Base-by-base conservation (phyloP, 495 filamentous ascomycete genomes). In the Aspergillus hancockii region DNA sequence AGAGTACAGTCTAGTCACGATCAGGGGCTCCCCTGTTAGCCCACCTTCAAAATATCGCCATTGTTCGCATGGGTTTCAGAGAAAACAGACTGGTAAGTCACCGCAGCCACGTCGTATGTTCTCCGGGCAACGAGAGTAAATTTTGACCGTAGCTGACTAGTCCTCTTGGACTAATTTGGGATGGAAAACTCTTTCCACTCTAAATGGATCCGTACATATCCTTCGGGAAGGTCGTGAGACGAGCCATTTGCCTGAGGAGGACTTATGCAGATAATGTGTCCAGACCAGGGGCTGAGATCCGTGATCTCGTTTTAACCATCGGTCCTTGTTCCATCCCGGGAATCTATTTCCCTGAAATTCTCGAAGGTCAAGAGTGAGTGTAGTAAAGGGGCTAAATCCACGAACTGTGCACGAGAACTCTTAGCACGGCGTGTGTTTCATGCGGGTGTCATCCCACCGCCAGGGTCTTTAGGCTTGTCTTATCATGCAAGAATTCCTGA, bases 401-500 rank as follows among this genome's bases (percentile, higher is more conserved):
- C 55, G 50, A 58, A 59, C 59, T 57, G 49, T 59, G 46, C 38
- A 4, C 47, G 31, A 56, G 38, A 31, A 52, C 49, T 55, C 51
- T 49, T 52, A 28, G 31, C 52, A 57, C 57, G 50, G 30, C 23
- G 54, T 50, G 25, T 25, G 51, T 54, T 60, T 52, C 46, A 58
- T 60, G 60, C 60, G 63, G 52, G 38, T 60, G 54, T 58, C 57
- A 55, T 21, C 56, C 30, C 21, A 25, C 25, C 16, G 28, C 45
- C 22, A 38, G 40, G 43, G 38, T 54, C 18, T 9, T 53, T 57
- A 30, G 54, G 19, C 60, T 55, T 36, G 60, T 32, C 60, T 55
- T 36, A 55, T 32, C 46, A 38, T 54, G 50, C 49, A 60, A 40
- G 49, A 51, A 61, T 54, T 32, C 41, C 22, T 19, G 49, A 32